Conservation (phyloP, 805 yeast genomes). For the Kodamaea fukazawae region DNA sequence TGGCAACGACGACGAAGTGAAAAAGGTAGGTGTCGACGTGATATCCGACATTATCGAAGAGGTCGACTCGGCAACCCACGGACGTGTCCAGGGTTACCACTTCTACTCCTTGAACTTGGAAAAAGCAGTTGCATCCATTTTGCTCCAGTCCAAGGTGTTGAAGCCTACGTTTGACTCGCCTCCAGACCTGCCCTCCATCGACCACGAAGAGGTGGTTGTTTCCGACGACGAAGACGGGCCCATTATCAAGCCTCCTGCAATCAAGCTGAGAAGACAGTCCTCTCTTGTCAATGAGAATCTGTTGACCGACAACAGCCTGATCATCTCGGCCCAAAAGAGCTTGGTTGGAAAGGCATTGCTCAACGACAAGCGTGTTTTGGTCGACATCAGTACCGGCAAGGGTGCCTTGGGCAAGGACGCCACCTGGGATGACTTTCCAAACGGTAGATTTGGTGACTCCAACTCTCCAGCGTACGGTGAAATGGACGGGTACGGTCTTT, state of each 20-base stretch:
- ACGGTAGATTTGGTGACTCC: slow-evolving; percentile 94
- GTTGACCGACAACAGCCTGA: slow-evolving; percentile 17
- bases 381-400: slow-evolving; percentile 80
- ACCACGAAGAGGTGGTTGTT: slow-evolving; percentile 35
- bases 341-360: slow-evolving; percentile 26
- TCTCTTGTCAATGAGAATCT: slow-evolving; percentile 43
- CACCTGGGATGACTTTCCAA: slow-evolving; percentile 96
- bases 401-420: slow-evolving; percentile 86
- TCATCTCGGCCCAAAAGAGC: slow-evolving; percentile 19
- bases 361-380: slow-evolving; percentile 49
- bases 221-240: slow-evolving; percentile 36
- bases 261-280: slow-evolving; percentile 31
- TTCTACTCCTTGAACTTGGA: slow-evolving; percentile 92
- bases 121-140: slow-evolving; percentile 83
- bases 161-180: slow-evolving; percentile 36
- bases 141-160: slow-evolving; percentile 59
- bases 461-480: slow-evolving; percentile 97
- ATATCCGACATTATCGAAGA: slow-evolving; percentile 60
- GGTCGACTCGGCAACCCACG: slow-evolving; percentile 51
- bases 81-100: slow-evolving; percentile 77
- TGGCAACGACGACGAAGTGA: slow-evolving; percentile 73
- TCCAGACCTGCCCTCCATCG: slow-evolving; percentile 6
- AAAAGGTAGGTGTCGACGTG: slow-evolving; percentile 76
- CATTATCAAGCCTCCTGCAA: slow-evolving; percentile 1
- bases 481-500: slow-evolving; percentile 91